phyloP scores from a whole-genome alignment of 2,329 filamentous ascomycete genomes.

The Aureobasidium musti region DNA sequence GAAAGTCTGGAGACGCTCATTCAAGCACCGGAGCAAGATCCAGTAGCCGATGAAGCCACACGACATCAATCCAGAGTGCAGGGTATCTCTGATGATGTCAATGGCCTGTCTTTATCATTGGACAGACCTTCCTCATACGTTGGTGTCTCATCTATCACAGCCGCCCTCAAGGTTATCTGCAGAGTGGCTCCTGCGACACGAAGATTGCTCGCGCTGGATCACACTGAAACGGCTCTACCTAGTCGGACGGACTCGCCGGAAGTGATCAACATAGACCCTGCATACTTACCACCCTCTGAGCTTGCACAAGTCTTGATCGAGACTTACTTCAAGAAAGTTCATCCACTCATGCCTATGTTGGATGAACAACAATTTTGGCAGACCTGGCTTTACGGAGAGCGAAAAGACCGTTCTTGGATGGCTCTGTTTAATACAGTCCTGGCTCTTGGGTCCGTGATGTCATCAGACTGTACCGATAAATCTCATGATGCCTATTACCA shows the following conservation, averaged over 20 bases:
- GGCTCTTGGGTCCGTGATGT: conserved; percentile 38
- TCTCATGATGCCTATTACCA: conserved; percentile 39
- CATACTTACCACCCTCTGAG: conserved; percentile 36
- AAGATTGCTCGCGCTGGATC: conserved; percentile 35
- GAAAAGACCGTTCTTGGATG: conserved; percentile 39
- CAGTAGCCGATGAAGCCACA: conserved; percentile 66
- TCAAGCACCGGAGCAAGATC: conserved; percentile 66
- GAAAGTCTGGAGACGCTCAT: conserved; percentile 64
- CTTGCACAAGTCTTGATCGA: conserved; percentile 38
- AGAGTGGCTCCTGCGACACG: conserved; percentile 38
- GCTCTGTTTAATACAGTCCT: conserved; percentile 41
- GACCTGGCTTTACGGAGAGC: conserved; percentile 38
- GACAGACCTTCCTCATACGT: conserved; percentile 40
- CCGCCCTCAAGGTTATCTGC: conserved; percentile 41
- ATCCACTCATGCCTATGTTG: conserved; percentile 41
- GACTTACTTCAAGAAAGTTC: conserved; percentile 39
- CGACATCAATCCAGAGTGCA: conserved; percentile 47
- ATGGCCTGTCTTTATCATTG: conserved; percentile 39
- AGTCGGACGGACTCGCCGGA: conserved; percentile 37
- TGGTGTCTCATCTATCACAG: conserved; percentile 40
- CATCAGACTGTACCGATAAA: conserved; percentile 36
- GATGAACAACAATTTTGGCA: conserved; percentile 41
- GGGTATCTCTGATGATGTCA: conserved; percentile 43
- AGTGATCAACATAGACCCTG: conserved; percentile 29
- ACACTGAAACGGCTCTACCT: conserved; percentile 36